These are phyloP conservation scores for Pseudogymnoascus verrucosus DNA, from an alignment of 2,329 filamentous ascomycete species.

Conservation along the genomic window DNA sequence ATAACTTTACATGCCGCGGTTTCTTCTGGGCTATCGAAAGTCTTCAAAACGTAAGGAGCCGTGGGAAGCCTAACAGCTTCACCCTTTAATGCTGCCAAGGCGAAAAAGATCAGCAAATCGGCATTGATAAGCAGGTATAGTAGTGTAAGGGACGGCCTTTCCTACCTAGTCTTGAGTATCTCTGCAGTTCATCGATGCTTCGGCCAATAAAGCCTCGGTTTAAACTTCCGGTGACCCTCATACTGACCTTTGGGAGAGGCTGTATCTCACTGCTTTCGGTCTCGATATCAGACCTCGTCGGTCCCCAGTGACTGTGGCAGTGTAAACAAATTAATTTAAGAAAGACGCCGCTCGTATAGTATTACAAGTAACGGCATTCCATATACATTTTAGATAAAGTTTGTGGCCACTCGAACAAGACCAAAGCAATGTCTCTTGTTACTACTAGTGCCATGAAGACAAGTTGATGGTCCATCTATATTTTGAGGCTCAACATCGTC, in stretches of 20 bases:
- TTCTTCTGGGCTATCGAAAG: slow-evolving; percentile 47
- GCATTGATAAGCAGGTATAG: neutral
- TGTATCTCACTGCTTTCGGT: neutral
- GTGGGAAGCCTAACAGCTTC: slow-evolving; percentile 60
- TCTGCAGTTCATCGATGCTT: slow-evolving; percentile 52
- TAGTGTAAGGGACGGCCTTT: neutral
- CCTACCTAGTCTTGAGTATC: slow-evolving; percentile 48
- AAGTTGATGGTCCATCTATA: neutral
- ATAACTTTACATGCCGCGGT: slow-evolving; percentile 62
- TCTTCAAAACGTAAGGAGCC: slow-evolving; percentile 55
- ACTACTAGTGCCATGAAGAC: neutral
- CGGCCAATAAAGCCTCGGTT: slow-evolving; percentile 49
- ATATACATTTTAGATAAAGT: neutral
- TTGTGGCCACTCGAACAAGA: neutral
- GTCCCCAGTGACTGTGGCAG: neutral
- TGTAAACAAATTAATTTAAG: neutral
- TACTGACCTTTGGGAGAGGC: slow-evolving; percentile 25
- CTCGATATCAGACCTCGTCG: neutral
- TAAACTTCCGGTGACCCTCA: slow-evolving; percentile 41
- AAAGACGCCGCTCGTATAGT: neutral
- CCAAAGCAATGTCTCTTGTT: neutral
- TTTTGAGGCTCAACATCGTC: neutral
- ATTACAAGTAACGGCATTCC: slow-evolving; percentile 1
- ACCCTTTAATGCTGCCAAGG: slow-evolving; percentile 51
- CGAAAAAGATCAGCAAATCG: slow-evolving; percentile 12